phyloP scores from a whole-genome alignment of 257 asterid species.

The Scutellaria minor region DNA sequence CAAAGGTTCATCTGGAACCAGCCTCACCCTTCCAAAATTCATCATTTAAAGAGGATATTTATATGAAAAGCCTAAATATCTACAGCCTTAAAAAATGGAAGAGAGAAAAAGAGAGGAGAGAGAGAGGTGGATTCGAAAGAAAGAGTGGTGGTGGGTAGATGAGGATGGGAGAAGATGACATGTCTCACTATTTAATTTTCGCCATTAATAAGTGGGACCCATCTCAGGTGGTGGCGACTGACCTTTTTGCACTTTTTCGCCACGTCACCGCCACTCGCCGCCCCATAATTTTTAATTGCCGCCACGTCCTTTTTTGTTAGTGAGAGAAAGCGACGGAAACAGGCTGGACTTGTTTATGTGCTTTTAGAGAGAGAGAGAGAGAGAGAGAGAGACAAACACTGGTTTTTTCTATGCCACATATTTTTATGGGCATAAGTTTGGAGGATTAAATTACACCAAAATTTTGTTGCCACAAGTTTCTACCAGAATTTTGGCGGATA shows the following conservation, averaged over 20 bases:
- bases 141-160: conserved; percentile 34
- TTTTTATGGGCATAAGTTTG: neutral
- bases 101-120: neutral
- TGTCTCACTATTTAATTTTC: conserved; percentile 24
- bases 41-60: conserved; percentile 13
- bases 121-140: conserved; percentile 38
- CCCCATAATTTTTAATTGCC: conserved; percentile 37
- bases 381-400: neutral
- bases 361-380: neutral
- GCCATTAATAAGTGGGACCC: conserved; percentile 28
- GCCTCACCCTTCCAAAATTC: neutral
- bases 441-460: conserved; percentile 25
- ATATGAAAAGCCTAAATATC: conserved; percentile 41
- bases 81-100: conserved; percentile 36
- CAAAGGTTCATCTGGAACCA: conserved; percentile 4
- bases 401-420: conserved; percentile 44
- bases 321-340: conserved; percentile 34
- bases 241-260: conserved; percentile 58
- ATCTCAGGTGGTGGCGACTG: conserved; percentile 37
- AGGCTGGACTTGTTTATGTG: conserved; percentile 17
- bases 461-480: conserved; percentile 43
- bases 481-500: conserved; percentile 15
- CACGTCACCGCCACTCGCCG: conserved; percentile 65
- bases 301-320: conserved; percentile 42
- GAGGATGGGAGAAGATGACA: conserved; percentile 42